Evolutionary conservation across 2,329 filamentous ascomycete genomes (phyloP).

Genomic region (Chaetomium strumarium): DNA sequence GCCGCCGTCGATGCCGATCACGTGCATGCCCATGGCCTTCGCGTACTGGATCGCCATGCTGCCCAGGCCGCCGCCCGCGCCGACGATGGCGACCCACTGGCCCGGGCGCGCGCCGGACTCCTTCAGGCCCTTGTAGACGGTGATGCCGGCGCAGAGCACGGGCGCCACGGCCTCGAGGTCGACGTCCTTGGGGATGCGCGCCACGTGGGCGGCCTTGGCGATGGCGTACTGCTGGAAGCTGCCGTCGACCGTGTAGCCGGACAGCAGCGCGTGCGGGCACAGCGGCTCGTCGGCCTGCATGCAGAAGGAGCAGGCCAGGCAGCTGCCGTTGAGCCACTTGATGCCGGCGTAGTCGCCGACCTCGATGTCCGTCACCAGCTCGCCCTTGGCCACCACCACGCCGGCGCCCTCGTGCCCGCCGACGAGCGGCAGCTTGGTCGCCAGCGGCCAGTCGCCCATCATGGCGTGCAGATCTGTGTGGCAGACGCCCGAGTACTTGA

Average conservation of each 20-base stretch:
- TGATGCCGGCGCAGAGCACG: conserved; percentile 66
- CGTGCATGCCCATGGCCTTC: conserved; percentile 78
- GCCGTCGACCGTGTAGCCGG: conserved; percentile 89
- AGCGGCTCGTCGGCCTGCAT: conserved; percentile 75
- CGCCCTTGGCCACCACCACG: conserved; percentile 72
- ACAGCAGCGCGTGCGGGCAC: conserved; percentile 67
- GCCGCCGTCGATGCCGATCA: conserved; percentile 78
- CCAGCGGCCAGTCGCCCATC: conserved; percentile 83
- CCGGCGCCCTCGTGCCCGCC: conserved; percentile 79
- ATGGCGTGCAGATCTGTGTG: conserved; percentile 78
- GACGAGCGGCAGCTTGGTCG: conserved; percentile 76
- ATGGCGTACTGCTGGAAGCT: conserved; percentile 91
- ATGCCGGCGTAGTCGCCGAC: conserved; percentile 83
- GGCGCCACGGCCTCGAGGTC: conserved; percentile 71
- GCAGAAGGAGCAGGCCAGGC: conserved; percentile 79
- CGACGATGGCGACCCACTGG: conserved; percentile 66
- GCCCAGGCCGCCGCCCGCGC: conserved; percentile 69
- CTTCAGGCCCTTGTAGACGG: conserved; percentile 72
- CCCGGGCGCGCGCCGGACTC: conserved; percentile 61
- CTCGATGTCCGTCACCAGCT: conserved; percentile 69
- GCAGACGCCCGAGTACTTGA: conserved; percentile 87
- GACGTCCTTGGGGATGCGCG: conserved; percentile 71
- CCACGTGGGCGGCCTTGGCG: conserved; percentile 79
- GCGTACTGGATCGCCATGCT: conserved; percentile 76
- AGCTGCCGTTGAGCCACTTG: conserved; percentile 90